Evolutionary conservation across 2,329 filamentous ascomycete species (phyloP), one percentile per base, ranked within the genome.

Genomic region (Zymoseptoria brevis): DNA sequence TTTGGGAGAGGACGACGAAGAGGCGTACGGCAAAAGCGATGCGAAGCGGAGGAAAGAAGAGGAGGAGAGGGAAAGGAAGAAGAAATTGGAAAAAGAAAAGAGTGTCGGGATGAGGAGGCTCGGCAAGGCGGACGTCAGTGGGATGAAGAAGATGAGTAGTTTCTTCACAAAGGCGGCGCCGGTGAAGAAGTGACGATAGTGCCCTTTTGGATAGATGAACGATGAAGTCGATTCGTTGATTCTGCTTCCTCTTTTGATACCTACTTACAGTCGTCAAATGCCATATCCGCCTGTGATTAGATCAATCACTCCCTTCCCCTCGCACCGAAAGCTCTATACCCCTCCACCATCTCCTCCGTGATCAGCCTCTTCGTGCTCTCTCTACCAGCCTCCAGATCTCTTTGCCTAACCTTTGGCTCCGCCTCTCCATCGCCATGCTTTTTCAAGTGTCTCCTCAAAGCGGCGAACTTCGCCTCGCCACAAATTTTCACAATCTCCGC

Each of bases 71-170:
- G 88, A 87, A 76, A 87, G 84, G 73, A 92, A 87, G 75, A 92
- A 95, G 76, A 84, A 83, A 2, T 83, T 89, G 75, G 94, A 88
- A 62, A 81, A 85, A 26, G 35, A 45, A n/a, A 45, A 45, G 35
- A 45, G 35, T 6, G 35, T 45, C 0, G 92, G 85, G 0, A 84
- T 96, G 1, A 87, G 86, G 71, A 83, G 92, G 53, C 73, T 99
- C 69, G 88, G 88, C 73, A 99, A 97, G 77, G 93, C 92, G 53
- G 89, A 97, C 75, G 92, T 88, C 0, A 84, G 77, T 21, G 94
- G 94, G 1, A 99, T 99, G 94, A 94, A 89, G 81, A 99, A 97
- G 79, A 83, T 99, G 83, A 96, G 89, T 71, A 83, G 87, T 62
- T 99, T 99, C 76, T 99, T 99, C 74, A 85, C 85, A 61, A 95